Evolutionary conservation across 192 early-diverging fungal genomes (phyloP), one percentile per base, ranked within the genome.

Genomic region (Chytriomyces confervae): DNA sequence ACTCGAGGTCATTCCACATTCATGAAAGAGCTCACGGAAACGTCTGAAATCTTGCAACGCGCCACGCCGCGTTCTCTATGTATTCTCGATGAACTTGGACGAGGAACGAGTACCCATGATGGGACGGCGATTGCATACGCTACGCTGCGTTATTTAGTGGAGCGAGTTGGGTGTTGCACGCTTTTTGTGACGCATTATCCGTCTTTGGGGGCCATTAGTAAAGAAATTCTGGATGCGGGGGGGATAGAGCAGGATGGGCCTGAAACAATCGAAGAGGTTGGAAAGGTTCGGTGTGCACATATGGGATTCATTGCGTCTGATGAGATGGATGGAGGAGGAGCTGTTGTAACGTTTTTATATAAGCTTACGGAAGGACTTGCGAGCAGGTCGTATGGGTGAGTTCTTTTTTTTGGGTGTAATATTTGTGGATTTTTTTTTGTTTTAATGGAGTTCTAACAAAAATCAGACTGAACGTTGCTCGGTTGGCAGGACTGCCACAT

Each of bases 121-220:
- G 93, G 93, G 0, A 88, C 87, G 0, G 92, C 92, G 0, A 92
- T 94, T 29, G 94, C 92, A n/a, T 91, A 86, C 66, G 89, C 91
- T 0, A 86, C 89, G 0, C 72, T 93, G 24, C 60, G 81, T 23
- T 80, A 93, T 78, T 83, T 94, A 2, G 81, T 93, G 9, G 47
- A 62, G 18, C 69, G 82, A 18, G 82, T 91, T 13, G 61, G 81
- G 5, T 82, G 88, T 5, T 82, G 86, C 7, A 90, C 88, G 0
- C 70, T 95, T 23, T 95, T 95, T 87, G 92, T 93, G 11, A 95
- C 94, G 0, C 94, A 95, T 82, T 94, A 93, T 75, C 90, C 85
- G 5, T 45, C 70, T 23, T 70, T 86, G 8, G 85, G 85, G 0
- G 44, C 11, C 18, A 9, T 65, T 13, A n/a, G 60, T 24, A 1